Base-by-base conservation (phyloP, 2,329 filamentous ascomycete genomes). In the Gaeumannomyces sp. region DNA sequence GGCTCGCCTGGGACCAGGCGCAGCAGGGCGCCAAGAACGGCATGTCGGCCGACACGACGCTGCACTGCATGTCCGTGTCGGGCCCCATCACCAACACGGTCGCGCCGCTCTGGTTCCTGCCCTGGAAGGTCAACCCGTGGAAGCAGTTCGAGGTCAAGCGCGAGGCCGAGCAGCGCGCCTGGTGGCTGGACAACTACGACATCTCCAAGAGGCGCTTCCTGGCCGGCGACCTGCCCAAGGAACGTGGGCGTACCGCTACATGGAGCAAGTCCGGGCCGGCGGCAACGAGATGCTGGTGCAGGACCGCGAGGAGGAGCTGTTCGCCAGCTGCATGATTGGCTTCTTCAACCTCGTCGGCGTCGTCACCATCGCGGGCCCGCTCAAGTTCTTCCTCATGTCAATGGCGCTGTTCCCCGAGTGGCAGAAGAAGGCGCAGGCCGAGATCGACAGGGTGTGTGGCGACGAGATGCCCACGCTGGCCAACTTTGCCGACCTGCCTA, bases 361-460 rank as follows among this genome's bases (percentile, higher is more conserved):
- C 13, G 76, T 83, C 38, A 83, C 81, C 13, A 80, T 82, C 65
- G 77, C 76, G 16, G 80, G 80, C 1, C 80, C 80, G 11, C 70
- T 82, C 69, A 79, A 82, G 71, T 82, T 81, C 73, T 83, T 82
- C 72, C 68, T 81, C 62, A 81, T 82, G 80, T 77, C 78, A 64
- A 82, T 84, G 81, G 76, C 76, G 29, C 73, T 83, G 67, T 78
- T 84, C 67, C 83, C 83, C 0, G 77, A 81, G 68, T 84, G 83
- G 78, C 79, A 84, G 70, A 74, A 71, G 64, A 81, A 79, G 69
- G 79, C 81, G 6, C 83, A 87, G 70, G 82, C 80, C 60, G 84
- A 88, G 71, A 78, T 87, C 19, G 85, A 87, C 68, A 73, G 77
- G 11, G 81, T 85, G 1, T 84, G 82, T 64, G 83, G 83, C 22